Evolutionary conservation across 495 filamentous ascomycete species (phyloP).

Genomic region (Penicillium paradoxum): DNA sequence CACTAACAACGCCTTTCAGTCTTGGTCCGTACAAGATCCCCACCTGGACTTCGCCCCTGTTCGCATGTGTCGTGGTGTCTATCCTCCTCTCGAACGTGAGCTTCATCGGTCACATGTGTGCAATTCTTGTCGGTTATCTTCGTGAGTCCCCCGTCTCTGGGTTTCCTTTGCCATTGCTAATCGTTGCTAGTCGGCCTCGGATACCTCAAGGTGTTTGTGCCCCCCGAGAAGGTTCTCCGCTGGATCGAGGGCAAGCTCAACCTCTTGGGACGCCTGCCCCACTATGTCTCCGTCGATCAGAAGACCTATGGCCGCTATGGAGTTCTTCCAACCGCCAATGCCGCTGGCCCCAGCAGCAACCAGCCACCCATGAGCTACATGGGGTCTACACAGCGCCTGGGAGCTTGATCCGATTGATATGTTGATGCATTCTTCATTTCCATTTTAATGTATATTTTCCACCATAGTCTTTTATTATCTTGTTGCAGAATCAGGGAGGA

Average conservation of each 20-base stretch:
- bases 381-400: conserved; percentile 60
- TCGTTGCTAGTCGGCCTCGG: conserved; percentile 62
- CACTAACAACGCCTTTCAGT: conserved; percentile 17
- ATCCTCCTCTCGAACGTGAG: conserved; percentile 75
- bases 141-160: conserved; percentile 49
- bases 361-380: conserved; percentile 54
- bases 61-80: conserved; percentile 62
- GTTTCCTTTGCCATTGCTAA: conserved; percentile 7
- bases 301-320: conserved; percentile 96
- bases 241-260: conserved; percentile 84
- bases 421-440: conserved; percentile 6
- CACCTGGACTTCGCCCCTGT: conserved; percentile 84
- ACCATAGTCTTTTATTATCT: conserved; percentile 13
- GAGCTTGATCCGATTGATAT: conserved; percentile 38
- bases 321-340: conserved; percentile 62
- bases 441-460: conserved; percentile 37
- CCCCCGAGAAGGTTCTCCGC: conserved; percentile 72
- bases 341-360: conserved; percentile 29
- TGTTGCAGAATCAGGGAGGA: conserved; percentile 6
- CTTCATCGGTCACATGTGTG: conserved; percentile 81
- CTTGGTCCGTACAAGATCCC: conserved; percentile 70
- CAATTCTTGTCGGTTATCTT: conserved; percentile 74
- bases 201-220: conserved; percentile 78
- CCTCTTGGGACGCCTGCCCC: conserved; percentile 71
- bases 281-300: conserved; percentile 89